Conservation (phyloP, 495 filamentous ascomycete genomes). For the Talaromyces adpressus region DNA sequence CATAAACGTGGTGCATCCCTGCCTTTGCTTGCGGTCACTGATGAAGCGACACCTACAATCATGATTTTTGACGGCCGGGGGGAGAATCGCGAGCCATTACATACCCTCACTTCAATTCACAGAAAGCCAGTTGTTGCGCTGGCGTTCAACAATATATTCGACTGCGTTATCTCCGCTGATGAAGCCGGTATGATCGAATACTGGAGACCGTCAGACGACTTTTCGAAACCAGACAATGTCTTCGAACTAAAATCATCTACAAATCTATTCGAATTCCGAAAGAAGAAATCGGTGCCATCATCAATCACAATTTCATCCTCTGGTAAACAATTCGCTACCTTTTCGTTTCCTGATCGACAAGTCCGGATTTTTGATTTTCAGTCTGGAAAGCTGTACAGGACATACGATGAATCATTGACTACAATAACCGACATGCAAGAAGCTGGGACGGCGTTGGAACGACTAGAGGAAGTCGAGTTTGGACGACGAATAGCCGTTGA, state of each 20-base stretch:
- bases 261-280: slow-evolving; percentile 94
- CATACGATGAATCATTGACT: slow-evolving; percentile 86
- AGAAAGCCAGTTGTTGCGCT: slow-evolving; percentile 72
- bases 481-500: slow-evolving; percentile 83
- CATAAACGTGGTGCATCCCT: slow-evolving; percentile 81
- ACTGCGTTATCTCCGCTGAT: slow-evolving; percentile 86
- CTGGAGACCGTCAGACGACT: slow-evolving; percentile 71
- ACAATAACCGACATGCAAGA: slow-evolving; percentile 92
- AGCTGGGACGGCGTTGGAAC: slow-evolving; percentile 70
- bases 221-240: slow-evolving; percentile 87
- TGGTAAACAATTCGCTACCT: slow-evolving; percentile 75
- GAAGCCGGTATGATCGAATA: slow-evolving; percentile 95
- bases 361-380: slow-evolving; percentile 90
- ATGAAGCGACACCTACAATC: slow-evolving; percentile 62
- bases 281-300: slow-evolving; percentile 77
- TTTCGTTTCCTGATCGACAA: slow-evolving; percentile 90
- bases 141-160: slow-evolving; percentile 80
- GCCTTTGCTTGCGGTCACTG: slow-evolving; percentile 85
- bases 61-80: slow-evolving; percentile 85
- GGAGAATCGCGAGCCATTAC: slow-evolving; percentile 64
- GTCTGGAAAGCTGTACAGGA: slow-evolving; percentile 77
- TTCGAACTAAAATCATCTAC: slow-evolving; percentile 90
- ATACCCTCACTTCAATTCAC: slow-evolving; percentile 70
- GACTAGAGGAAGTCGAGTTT: slow-evolving; percentile 84
- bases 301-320: slow-evolving; percentile 84